phyloP scores from a whole-genome alignment of 2,329 filamentous ascomycete genomes.

The Cytospora paraplurivora region DNA sequence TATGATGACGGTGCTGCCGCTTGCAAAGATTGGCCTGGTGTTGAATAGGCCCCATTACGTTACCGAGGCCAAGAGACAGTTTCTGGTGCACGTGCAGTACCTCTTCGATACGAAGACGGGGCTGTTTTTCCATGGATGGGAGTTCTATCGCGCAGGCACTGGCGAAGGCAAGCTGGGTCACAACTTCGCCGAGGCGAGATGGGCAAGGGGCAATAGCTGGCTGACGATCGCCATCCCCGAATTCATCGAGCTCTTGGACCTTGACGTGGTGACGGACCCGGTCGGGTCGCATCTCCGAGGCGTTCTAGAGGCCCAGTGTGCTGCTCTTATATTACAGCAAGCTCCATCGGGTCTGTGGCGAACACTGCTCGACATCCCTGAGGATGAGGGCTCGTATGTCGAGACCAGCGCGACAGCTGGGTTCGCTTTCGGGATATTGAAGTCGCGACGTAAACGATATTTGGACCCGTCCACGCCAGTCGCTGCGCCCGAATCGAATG shows the following conservation, averaged over 20 bases:
- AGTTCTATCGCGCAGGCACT: constrained; percentile 53
- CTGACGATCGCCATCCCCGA: constrained; percentile 83
- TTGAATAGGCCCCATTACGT: constrained; percentile 72
- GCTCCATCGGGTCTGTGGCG: constrained; percentile 67
- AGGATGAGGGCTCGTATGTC: constrained; percentile 69
- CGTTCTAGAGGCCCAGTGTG: constrained; percentile 69
- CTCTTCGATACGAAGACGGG: constrained; percentile 72
- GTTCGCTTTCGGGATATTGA: constrained; percentile 79
- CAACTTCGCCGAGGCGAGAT: constrained; percentile 60
- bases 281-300: constrained; percentile 61
- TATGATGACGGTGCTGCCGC: constrained; percentile 83
- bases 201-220: constrained; percentile 70
- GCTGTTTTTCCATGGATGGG: constrained; percentile 82
- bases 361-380: constrained; percentile 70
- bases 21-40: constrained; percentile 76
- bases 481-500: constrained; percentile 20
- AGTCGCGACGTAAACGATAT: constrained; percentile 70
- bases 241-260: constrained; percentile 71
- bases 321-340: constrained; percentile 64
- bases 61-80: constrained; percentile 76
- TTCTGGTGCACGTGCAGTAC: constrained; percentile 77
- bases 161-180: constrained; percentile 55
- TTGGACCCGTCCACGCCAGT: constrained; percentile 52
- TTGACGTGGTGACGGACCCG: constrained; percentile 61
- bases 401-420: constrained; percentile 80